Conservation (phyloP, 352 stramenopile species). For the Pythium diclinum region DNA sequence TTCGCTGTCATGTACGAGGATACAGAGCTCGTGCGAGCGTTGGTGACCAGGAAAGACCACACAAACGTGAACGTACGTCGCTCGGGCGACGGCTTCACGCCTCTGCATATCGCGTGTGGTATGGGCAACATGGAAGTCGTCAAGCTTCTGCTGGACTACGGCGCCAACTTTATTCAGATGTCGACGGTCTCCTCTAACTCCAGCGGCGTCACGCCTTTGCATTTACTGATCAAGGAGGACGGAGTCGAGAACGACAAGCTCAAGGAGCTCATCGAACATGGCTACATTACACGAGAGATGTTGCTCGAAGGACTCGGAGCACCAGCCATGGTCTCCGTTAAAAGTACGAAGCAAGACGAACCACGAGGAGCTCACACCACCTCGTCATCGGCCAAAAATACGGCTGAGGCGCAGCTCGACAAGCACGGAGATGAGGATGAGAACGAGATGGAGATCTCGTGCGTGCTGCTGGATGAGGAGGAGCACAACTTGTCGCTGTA, state of each 20-base stretch:
- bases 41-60: slow-evolving; percentile 32
- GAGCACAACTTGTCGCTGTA: slow-evolving; percentile 48
- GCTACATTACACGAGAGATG: slow-evolving; percentile 43
- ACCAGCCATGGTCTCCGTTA: slow-evolving; percentile 3
- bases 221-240: slow-evolving; percentile 54
- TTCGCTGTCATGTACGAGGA: slow-evolving; percentile 70
- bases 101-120: slow-evolving; percentile 62
- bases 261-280: slow-evolving; percentile 37
- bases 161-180: slow-evolving; percentile 46
- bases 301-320: slow-evolving; percentile 35
- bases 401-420: background rate
- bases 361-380: background rate
- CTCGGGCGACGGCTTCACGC: slow-evolving; percentile 61
- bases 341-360: slow-evolving; percentile 10
- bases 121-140: slow-evolving; percentile 50
- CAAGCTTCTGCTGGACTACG: slow-evolving; percentile 45
- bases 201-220: slow-evolving; percentile 43
- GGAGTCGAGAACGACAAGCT: slow-evolving; percentile 43
- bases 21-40: slow-evolving; percentile 31
- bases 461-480: slow-evolving; percentile 54
- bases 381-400: background rate
- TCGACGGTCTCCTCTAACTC: slow-evolving; percentile 40
- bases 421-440: slow-evolving; percentile 14
- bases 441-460: slow-evolving; percentile 28
- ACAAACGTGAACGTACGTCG: slow-evolving; percentile 58